phyloP scores from a whole-genome alignment of 352 stramenopile genomes.

The Pythium sp. region DNA sequence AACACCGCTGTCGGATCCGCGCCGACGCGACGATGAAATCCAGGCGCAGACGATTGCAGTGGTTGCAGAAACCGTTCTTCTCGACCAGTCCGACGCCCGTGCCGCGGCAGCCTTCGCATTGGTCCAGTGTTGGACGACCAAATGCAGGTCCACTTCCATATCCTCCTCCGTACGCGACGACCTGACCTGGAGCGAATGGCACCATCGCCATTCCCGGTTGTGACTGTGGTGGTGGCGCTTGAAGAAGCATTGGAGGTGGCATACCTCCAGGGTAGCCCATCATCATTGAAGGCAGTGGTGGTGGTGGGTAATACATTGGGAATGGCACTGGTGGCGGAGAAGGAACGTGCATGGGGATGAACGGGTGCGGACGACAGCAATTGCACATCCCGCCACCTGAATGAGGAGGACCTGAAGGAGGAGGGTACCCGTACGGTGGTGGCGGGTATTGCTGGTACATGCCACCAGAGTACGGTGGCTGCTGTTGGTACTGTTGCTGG shows the following conservation, averaged over 20 bases:
- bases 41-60: conserved; percentile 67
- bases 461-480: not conserved
- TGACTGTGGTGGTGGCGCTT: conserved; percentile 14
- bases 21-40: conserved; percentile 71
- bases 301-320: conserved; percentile 18
- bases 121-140: conserved; percentile 30
- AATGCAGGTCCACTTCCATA: conserved; percentile 7
- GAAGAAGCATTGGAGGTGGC: conserved; percentile 19
- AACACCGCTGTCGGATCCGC: conserved; percentile 51
- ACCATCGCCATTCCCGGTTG: conserved; percentile 29
- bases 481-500: too few relatives aligned
- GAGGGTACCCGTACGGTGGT: not conserved
- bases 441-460: conserved; percentile 2
- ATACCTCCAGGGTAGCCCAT: conserved; percentile 6
- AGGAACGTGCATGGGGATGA: conserved; percentile 35
- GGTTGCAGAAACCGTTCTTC: conserved; percentile 66
- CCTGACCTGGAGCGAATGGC: conserved; percentile 29
- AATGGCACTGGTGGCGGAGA: conserved; percentile 18
- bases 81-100: conserved; percentile 56
- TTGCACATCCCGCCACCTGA: conserved; percentile 15
- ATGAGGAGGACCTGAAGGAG: conserved; percentile 4
- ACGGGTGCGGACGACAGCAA: conserved; percentile 30
- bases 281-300: conserved; percentile 9
- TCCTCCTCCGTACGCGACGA: conserved; percentile 13
- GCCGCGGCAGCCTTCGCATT: conserved; percentile 51